Conservation (phyloP, 805 yeast genomes). For the Ogataea saltuana region DNA sequence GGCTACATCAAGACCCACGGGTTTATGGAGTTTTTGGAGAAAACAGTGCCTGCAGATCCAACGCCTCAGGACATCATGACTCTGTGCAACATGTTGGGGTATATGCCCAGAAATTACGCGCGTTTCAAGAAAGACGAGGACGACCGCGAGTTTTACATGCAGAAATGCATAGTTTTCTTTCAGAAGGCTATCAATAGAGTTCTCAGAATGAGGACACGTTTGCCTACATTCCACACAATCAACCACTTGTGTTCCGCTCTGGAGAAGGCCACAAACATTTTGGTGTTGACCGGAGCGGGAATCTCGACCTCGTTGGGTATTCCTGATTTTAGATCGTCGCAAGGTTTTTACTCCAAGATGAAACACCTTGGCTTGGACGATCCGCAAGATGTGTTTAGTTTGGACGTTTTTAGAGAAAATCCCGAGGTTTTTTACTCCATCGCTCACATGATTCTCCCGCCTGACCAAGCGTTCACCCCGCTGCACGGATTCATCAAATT, state of each 20-base stretch:
- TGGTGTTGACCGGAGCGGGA: conserved; percentile 91
- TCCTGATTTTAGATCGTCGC: conserved; percentile 89
- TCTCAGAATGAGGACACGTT: conserved; percentile 52
- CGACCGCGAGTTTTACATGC: conserved; percentile 20
- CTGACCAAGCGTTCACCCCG: conserved; percentile 65
- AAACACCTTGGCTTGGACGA: conserved; percentile 70
- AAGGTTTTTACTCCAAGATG: conserved; percentile 77
- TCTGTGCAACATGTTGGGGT: conserved; percentile 67
- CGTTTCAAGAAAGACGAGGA: conserved; percentile 14
- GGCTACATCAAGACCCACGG: conserved; percentile 62
- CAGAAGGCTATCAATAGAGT: conserved; percentile 69
- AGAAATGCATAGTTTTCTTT: conserved; percentile 46
- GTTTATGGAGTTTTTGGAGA: conserved; percentile 49
- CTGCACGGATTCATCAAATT: conserved; percentile 77
- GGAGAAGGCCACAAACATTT: conserved; percentile 53
- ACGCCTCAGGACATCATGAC: conserved; percentile 55
- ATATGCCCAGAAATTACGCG: conserved; percentile 26
- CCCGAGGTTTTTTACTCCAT: conserved; percentile 84
- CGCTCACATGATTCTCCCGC: conserved; percentile 83
- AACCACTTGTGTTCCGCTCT: conserved; percentile 60
- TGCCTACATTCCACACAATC: conserved; percentile 54
- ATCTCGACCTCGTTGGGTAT: conserved; percentile 87
- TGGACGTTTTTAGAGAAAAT: conserved; percentile 66
- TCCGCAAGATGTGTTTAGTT: conserved; percentile 88
- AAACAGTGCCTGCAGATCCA: conserved; percentile 62